Conservation (phyloP, 2,329 filamentous ascomycete genomes). For the Dothideomycetes sp. region DNA sequence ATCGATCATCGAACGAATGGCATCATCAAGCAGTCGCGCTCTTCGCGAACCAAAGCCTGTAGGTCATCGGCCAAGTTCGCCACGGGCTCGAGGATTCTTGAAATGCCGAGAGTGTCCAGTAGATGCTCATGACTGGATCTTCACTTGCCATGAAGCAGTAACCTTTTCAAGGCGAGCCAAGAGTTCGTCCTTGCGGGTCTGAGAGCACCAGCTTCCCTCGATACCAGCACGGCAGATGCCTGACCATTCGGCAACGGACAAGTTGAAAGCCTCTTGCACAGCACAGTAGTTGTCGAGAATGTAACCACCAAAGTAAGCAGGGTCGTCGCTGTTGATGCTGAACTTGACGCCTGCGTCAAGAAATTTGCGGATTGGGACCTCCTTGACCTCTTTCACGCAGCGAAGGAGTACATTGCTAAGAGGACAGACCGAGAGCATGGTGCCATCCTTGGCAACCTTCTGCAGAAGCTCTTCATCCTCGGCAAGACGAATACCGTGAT, state of each 20-base stretch:
- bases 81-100: no score
- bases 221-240: conserved; percentile 51
- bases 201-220: conserved; percentile 57
- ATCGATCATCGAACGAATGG: no score
- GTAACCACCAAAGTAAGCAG: conserved; percentile 66
- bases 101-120: no score
- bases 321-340: conserved; percentile 65
- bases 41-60: no score
- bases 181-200: conserved; percentile 51
- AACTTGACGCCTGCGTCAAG: conserved; percentile 55
- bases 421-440: conserved; percentile 61
- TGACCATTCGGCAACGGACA: conserved; percentile 56
- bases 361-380: conserved; percentile 52
- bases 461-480: conserved; percentile 49
- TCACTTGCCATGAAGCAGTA: conserved; percentile 1
- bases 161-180: conserved; percentile 18
- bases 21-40: no score
- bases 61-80: no score
- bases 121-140: conserved; percentile 2
- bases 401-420: conserved; percentile 57
- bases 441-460: conserved; percentile 45
- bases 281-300: conserved; percentile 65
- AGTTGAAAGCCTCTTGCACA: conserved; percentile 58
- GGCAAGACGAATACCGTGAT: conserved; percentile 59
- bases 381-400: conserved; percentile 41